Percentiles rank a stretch among this genome's conserved stretches.
These are phyloP conservation scores for Podospora appendiculata DNA, from an alignment of 495 filamentous ascomycete genomes.

Conservation along the genomic window DNA sequence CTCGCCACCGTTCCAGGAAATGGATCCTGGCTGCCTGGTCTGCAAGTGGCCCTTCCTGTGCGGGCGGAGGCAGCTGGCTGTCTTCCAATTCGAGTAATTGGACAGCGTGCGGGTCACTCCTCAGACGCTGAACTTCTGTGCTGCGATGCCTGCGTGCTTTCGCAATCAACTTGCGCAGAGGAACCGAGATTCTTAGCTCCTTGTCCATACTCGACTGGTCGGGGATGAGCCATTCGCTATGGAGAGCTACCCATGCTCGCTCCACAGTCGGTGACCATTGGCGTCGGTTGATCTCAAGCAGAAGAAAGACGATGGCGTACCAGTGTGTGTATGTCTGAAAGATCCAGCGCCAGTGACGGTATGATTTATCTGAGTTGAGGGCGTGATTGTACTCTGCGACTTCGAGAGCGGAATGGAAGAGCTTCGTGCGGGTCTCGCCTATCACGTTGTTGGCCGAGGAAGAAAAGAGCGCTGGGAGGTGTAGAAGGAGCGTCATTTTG, in stretches of 20 bases:
- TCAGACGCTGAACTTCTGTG: slow-evolving; percentile 29
- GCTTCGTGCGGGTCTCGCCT: slow-evolving; percentile 50
- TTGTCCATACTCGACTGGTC: slow-evolving; percentile 35
- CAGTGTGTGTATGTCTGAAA: slow-evolving; percentile 64
- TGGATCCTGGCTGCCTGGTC: slow-evolving; percentile 17
- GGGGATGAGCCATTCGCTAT: slow-evolving; percentile 45
- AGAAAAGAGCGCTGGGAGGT: slow-evolving; percentile 35
- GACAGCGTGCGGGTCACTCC: slow-evolving; percentile 22
- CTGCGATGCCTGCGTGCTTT: slow-evolving; percentile 46
- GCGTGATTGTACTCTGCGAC: slow-evolving; percentile 60
- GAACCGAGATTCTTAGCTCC: slow-evolving; percentile 58
- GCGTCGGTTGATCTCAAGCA: slow-evolving; percentile 61
- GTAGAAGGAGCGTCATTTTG: slow-evolving; percentile 37
- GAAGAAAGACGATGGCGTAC: slow-evolving; percentile 46
- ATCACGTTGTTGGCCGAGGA: slow-evolving; percentile 31
- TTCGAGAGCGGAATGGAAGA: slow-evolving; percentile 65
- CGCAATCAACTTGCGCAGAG: slow-evolving; percentile 58
- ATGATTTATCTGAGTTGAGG: slow-evolving; percentile 48
- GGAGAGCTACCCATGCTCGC: slow-evolving; percentile 72
- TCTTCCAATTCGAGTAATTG: slow-evolving; percentile 22
- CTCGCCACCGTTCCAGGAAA: slow-evolving; percentile 24
- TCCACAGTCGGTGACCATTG: slow-evolving; percentile 58
- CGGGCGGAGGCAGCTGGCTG: slow-evolving; percentile 15
- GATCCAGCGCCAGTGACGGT: slow-evolving; percentile 54
- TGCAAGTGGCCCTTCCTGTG: slow-evolving; percentile 21